Evolutionary conservation across 2,329 filamentous ascomycete genomes (phyloP).

Genomic region (Alternaria brassicicola): DNA sequence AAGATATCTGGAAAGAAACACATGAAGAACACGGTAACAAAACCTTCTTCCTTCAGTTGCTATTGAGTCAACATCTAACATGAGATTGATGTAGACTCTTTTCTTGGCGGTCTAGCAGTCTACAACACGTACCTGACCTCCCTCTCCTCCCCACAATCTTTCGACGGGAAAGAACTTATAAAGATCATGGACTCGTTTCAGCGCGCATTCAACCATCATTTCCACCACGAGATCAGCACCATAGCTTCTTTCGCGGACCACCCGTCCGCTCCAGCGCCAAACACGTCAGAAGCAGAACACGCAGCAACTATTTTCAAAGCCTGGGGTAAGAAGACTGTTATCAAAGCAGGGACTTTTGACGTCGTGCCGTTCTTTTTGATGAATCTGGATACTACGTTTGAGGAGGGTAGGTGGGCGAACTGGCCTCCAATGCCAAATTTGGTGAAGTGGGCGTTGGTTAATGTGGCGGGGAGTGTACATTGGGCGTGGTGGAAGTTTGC

Average conservation of each 20-base stretch:
- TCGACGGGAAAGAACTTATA: slow-evolving; percentile 32
- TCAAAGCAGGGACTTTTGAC: slow-evolving; percentile 64
- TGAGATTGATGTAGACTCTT: slow-evolving; percentile 26
- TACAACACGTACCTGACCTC: slow-evolving; percentile 34
- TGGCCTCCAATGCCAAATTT: slow-evolving; percentile 70
- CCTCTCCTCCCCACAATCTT: slow-evolving; percentile 21
- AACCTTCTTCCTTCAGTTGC: not conserved
- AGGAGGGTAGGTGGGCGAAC: slow-evolving; percentile 64
- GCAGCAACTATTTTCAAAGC: slow-evolving; percentile 62
- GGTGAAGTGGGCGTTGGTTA: slow-evolving; percentile 65
- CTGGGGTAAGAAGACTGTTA: slow-evolving; percentile 69
- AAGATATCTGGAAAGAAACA: slow-evolving; percentile 40
- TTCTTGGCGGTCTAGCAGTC: slow-evolving; percentile 32
- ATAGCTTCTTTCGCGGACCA: slow-evolving; percentile 52
- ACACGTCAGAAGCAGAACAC: slow-evolving; percentile 51
- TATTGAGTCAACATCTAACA: not conserved
- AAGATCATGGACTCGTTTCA: slow-evolving; percentile 40
- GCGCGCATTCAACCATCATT: slow-evolving; percentile 36
- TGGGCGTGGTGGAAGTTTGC: slow-evolving; percentile 69
- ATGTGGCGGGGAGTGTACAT: slow-evolving; percentile 63
- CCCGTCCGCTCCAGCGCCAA: slow-evolving; percentile 57
- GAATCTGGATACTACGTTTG: slow-evolving; percentile 65
- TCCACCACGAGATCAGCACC: slow-evolving; percentile 44
- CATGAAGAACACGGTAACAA: slow-evolving; percentile 43
- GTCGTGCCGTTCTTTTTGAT: slow-evolving; percentile 69